phyloP scores from a whole-genome alignment of 345 rosid genomes.

The Cardamine chenopodiifolia region DNA sequence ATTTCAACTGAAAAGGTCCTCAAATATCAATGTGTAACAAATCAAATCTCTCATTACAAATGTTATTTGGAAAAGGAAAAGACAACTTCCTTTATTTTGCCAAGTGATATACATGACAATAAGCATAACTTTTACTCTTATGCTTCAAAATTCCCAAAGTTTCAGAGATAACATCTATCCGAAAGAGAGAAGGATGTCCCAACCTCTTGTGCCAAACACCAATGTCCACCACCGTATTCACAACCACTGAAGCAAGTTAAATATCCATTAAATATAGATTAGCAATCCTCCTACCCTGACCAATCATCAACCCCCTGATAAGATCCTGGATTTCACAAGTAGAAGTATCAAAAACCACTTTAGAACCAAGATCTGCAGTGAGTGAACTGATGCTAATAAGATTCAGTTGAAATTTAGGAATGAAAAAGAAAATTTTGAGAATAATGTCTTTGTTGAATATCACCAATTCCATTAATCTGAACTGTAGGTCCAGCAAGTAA shows the following conservation, averaged over 20 bases:
- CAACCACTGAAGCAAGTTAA: neutral
- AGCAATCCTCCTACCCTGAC: neutral
- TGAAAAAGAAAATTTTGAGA: neutral
- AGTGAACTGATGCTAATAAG: neutral
- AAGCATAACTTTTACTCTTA: neutral
- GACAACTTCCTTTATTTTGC: too few species aligned
- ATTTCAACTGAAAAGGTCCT: neutral
- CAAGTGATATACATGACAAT: neutral
- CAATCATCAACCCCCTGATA: neutral
- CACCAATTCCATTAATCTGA: neutral
- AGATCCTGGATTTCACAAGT: neutral
- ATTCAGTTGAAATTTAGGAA: neutral
- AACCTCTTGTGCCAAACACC: neutral
- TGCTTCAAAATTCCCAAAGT: neutral
- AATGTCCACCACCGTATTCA: neutral
- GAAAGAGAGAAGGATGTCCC: neutral
- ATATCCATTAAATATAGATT: neutral
- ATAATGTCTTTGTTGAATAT: neutral
- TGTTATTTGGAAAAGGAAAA: neutral
- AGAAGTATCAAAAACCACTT: neutral
- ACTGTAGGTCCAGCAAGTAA: neutral
- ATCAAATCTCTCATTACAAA: neutral
- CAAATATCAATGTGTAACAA: neutral
- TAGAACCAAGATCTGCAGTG: neutral
- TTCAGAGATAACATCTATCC: neutral